A percentile compares a stretch with the other conserved stretches of the same genome.
Evolutionary conservation across 805 yeast species (phyloP).

Genomic region (Myxozyma lipomycoides): DNA sequence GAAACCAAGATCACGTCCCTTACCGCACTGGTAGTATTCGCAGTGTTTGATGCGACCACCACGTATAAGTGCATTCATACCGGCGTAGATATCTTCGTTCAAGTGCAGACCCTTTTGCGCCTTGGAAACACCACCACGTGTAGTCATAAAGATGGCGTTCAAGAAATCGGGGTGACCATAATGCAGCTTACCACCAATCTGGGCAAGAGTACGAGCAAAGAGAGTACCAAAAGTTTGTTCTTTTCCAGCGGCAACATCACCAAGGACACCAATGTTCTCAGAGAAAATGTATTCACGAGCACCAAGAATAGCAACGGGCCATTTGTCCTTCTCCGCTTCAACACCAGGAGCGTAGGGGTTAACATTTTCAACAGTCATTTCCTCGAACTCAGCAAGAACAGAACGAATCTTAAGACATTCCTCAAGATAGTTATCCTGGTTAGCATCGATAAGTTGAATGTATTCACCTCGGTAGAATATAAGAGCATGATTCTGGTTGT

Average conservation of each 20-base stretch:
- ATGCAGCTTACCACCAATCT: constrained; percentile 90
- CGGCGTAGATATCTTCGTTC: constrained; percentile 95
- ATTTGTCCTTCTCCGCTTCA: constrained; percentile 34
- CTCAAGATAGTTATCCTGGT: constrained; percentile 91
- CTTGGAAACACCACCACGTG: constrained; percentile 92
- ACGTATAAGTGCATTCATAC: constrained; percentile 81
- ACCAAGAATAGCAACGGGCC: constrained; percentile 87
- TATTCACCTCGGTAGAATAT: constrained; percentile 91
- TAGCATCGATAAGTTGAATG: constrained; percentile 91
- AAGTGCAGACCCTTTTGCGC: constrained; percentile 91
- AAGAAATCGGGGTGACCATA: constrained; percentile 97
- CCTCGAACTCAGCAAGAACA: constrained; percentile 87
- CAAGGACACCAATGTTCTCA: constrained; percentile 85
- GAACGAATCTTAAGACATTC: constrained; percentile 89
- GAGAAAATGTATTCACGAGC: constrained; percentile 94
- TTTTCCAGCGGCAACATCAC: constrained; percentile 96
- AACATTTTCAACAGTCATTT: constrained; percentile 49
- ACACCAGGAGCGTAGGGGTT: constrained; percentile 61
- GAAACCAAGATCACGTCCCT: constrained; percentile 93
- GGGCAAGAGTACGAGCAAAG: constrained; percentile 88
- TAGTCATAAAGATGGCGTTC: constrained; percentile 86
- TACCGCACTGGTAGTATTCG: constrained; percentile 94
- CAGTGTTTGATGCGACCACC: constrained; percentile 95
- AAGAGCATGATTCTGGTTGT: constrained; percentile 85
- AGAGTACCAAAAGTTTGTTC: constrained; percentile 96